These are phyloP conservation scores for Physcomitrium patens DNA, from an alignment of 225 moss, liverwort and hornwort species.

Conservation along the genomic window DNA sequence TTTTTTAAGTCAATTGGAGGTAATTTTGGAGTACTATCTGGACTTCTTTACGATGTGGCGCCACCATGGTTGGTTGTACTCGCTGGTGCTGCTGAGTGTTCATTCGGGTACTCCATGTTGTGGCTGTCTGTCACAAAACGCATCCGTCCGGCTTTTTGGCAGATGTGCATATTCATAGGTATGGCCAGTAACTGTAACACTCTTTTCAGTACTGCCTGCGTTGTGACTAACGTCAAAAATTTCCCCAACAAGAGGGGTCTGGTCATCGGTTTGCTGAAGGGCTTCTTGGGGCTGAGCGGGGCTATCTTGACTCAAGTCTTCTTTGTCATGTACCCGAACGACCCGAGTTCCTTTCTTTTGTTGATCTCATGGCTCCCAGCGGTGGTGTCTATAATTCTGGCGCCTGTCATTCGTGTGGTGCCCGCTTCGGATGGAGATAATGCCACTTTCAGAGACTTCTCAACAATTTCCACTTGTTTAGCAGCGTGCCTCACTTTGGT, in stretches of 20 bases:
- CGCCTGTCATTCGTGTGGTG: constrained; percentile 35
- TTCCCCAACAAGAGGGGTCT: constrained; percentile 67
- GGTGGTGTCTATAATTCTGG: constrained; percentile 41
- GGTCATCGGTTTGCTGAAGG: constrained; percentile 72
- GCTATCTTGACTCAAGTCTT: constrained; percentile 67
- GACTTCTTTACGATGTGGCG: constrained; percentile 56
- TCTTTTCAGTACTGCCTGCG: constrained; percentile 66
- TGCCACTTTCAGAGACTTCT: constrained; percentile 41
- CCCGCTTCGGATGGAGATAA: constrained; percentile 23
- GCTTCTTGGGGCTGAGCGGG: constrained; percentile 60
- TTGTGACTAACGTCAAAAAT: constrained; percentile 74
- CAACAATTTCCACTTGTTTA: constrained; percentile 41
- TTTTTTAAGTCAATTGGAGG: constrained; percentile 66
- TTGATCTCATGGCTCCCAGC: constrained; percentile 67
- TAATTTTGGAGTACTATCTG: constrained; percentile 63
- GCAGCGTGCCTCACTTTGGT: constrained; percentile 56
- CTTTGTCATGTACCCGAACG: constrained; percentile 46
- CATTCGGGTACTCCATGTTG: constrained; percentile 56
- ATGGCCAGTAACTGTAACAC: constrained; percentile 60
- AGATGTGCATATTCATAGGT: constrained; percentile 64
- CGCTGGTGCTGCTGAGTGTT: constrained; percentile 47
- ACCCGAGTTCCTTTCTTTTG: constrained; percentile 55
- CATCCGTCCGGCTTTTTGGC: constrained; percentile 59
- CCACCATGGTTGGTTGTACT: constrained; percentile 58
- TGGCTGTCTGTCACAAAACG: constrained; percentile 56